These are phyloP conservation scores for Dioscorea alata DNA, from an alignment of 106 monocot species.

Conservation along the genomic window DNA sequence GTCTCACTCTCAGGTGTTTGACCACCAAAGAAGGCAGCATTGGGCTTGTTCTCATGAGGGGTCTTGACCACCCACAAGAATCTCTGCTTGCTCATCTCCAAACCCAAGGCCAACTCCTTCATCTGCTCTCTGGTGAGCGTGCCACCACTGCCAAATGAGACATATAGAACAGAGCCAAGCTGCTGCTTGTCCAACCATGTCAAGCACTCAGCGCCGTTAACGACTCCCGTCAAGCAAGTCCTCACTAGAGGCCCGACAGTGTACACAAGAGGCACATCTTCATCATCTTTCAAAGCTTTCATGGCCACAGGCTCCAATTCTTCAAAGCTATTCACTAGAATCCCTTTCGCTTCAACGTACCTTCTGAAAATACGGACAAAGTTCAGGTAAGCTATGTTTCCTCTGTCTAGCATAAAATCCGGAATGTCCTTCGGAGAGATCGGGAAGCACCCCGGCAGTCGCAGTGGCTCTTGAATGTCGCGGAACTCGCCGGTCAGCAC, in stretches of 20 bases:
- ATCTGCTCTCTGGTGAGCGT: neutral
- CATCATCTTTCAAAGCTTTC: neutral
- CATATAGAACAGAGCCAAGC: neutral
- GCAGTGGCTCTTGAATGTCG: slow-evolving; percentile 4
- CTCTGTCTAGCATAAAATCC: slow-evolving; percentile 3
- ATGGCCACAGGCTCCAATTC: slow-evolving; percentile 5
- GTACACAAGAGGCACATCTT: neutral
- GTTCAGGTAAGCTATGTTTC: neutral
- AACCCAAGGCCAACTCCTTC: neutral
- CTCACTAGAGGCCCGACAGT: neutral
- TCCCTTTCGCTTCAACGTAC: slow-evolving; percentile 5
- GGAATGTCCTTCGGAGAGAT: slow-evolving; percentile 4
- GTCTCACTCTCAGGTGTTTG: too few relatives aligned
- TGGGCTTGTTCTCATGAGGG: neutral
- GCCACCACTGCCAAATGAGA: neutral
- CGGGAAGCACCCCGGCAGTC: slow-evolving; percentile 15
- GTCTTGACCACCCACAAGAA: slow-evolving; percentile 1
- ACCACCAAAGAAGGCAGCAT: neutral
- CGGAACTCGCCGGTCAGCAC: slow-evolving; percentile 2
- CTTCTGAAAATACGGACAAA: neutral
- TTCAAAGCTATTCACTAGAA: slow-evolving; percentile 15
- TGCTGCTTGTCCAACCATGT: slow-evolving; percentile 1
- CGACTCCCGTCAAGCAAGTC: neutral
- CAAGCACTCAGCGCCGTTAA: neutral
- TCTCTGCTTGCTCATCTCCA: slow-evolving; percentile 1